Evolutionary conservation across 192 early-diverging fungal genomes (phyloP).

Genomic region (Jimgerdemannia flammicorona): DNA sequence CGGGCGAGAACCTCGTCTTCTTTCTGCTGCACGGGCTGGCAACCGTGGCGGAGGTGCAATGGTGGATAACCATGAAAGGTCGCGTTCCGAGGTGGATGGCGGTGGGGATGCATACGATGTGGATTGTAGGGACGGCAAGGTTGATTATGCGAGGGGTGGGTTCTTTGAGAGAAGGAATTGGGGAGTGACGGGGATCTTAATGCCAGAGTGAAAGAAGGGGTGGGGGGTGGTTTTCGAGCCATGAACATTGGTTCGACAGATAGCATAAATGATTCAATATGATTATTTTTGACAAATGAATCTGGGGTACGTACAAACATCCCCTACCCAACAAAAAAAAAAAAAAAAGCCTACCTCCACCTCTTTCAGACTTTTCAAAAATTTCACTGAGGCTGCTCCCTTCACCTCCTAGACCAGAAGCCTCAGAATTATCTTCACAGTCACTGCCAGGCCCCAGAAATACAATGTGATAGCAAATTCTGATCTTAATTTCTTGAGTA

Average conservation of each 20-base stretch:
- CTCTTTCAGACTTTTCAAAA: too few species aligned
- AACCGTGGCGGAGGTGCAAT: slow-evolving; percentile 5
- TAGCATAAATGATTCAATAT: background rate
- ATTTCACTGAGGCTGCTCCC: too few species aligned
- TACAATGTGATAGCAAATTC: too few species aligned
- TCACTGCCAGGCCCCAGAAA: too few species aligned
- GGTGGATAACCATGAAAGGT: too few species aligned
- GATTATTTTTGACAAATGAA: background rate
- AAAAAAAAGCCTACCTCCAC: too few species aligned
- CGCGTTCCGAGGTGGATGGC: too few species aligned
- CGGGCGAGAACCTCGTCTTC: slow-evolving; percentile 6
- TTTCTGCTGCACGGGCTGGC: slow-evolving; percentile 1
- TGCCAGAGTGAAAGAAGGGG: background rate
- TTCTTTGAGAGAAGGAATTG: background rate
- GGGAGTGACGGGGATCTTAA: background rate
- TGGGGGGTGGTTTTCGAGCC: background rate
- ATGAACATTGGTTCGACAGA: background rate
- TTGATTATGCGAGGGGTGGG: background rate
- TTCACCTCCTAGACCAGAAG: too few species aligned
- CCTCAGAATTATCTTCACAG: too few species aligned
- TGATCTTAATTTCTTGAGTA: too few species aligned
- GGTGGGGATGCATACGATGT: too few species aligned
- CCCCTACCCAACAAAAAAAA: background rate
- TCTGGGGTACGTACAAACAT: background rate
- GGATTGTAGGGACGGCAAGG: background rate